Conservation (phyloP, 495 filamentous ascomycete genomes). For the Xylaria intraflava region DNA sequence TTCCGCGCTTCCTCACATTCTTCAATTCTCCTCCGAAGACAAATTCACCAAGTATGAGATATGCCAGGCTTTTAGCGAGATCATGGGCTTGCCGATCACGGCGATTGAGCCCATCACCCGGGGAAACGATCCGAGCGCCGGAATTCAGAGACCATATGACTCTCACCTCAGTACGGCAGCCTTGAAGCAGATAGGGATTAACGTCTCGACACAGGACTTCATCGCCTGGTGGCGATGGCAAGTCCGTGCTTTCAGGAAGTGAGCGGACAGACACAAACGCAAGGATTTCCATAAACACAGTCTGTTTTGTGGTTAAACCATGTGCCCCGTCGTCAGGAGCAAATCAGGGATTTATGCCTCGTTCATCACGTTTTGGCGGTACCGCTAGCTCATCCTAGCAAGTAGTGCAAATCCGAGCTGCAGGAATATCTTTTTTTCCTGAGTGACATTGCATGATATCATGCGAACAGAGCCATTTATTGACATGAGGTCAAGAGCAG, state of each 20-base stretch:
- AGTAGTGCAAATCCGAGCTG: no score
- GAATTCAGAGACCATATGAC: conserved; percentile 79
- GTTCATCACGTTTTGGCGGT: not conserved
- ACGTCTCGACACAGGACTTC: conserved; percentile 71
- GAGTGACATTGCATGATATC: no score
- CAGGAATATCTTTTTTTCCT: no score
- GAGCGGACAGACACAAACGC: not conserved
- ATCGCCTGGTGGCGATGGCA: conserved; percentile 69
- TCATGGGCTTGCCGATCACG: conserved; percentile 68
- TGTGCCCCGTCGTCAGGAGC: not conserved
- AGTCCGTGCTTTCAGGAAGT: conserved; percentile 43
- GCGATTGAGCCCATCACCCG: conserved; percentile 65
- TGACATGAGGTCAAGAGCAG: no score
- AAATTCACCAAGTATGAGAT: conserved; percentile 89
- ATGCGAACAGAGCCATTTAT: no score
- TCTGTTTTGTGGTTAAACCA: no score
- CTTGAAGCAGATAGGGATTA: conserved; percentile 68
- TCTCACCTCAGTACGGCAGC: conserved; percentile 76
- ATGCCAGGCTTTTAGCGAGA: conserved; percentile 69
- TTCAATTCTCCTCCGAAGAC: conserved; percentile 88
- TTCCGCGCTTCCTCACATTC: conserved; percentile 54
- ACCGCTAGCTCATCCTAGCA: no score
- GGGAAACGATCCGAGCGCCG: conserved; percentile 67
- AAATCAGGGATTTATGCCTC: not conserved
- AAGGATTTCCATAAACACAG: no score